Percentiles rank a stretch among this genome's conserved stretches.
Evolutionary conservation across 345 rosid genomes (phyloP).

Genomic region (Cardamine chenopodiifolia): DNA sequence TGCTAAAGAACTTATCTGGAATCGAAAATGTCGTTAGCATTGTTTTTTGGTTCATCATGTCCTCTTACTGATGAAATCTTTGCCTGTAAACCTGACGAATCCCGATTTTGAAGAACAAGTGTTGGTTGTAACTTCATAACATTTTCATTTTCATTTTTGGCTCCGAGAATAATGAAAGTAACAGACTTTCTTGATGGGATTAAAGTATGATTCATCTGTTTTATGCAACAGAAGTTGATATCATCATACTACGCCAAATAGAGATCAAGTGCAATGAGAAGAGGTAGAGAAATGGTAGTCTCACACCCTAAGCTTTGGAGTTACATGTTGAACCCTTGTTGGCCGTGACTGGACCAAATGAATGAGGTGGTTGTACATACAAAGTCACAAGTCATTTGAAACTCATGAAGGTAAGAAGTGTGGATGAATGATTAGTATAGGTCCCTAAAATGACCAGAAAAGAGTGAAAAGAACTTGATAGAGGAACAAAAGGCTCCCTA

Average conservation of each 20-base stretch:
- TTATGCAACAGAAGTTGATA: constrained; percentile 26
- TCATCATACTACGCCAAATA: constrained; percentile 10
- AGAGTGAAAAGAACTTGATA: too few species aligned
- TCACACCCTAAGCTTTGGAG: not conserved
- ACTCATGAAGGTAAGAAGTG: too few species aligned
- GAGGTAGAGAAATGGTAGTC: not conserved
- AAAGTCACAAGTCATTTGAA: not conserved
- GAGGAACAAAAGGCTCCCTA: too few species aligned
- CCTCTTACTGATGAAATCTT: constrained; percentile 67
- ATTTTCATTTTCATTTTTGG: not conserved
- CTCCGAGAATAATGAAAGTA: not conserved
- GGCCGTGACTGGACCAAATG: not conserved
- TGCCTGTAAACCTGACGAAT: constrained; percentile 68
- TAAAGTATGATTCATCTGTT: not conserved
- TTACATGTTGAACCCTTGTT: not conserved
- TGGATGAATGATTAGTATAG: too few species aligned
- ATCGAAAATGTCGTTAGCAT: not conserved
- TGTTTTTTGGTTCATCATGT: constrained; percentile 48
- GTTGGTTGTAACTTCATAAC: not conserved
- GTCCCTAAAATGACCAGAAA: too few species aligned
- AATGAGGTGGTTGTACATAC: constrained; percentile 21
- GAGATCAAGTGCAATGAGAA: not conserved
- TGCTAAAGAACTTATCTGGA: not conserved
- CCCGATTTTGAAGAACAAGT: constrained; percentile 83
- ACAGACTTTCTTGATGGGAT: not conserved